Evolutionary conservation across 164 flowering plant species (phyloP).

Genomic region (Nelumbo lutea): DNA sequence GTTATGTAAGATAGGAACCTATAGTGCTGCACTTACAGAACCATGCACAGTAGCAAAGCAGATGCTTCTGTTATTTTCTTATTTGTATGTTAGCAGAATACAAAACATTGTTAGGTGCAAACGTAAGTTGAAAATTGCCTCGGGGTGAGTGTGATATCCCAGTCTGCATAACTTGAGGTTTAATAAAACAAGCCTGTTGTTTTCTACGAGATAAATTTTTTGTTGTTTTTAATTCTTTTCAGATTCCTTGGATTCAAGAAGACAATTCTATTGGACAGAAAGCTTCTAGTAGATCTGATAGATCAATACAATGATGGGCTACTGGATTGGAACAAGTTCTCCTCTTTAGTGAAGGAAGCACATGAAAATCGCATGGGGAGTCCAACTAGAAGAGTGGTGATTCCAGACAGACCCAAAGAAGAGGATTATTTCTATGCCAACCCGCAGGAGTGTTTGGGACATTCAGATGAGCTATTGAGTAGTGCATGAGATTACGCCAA

Average conservation of each 20-base stretch:
- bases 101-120: too few species aligned
- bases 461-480: constrained; percentile 28
- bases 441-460: constrained; percentile 73
- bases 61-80: too few species aligned
- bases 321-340: constrained; percentile 67
- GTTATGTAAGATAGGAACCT: too few species aligned
- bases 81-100: too few species aligned
- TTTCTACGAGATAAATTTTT: background rate
- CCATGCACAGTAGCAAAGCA: too few species aligned
- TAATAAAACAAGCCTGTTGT: too few species aligned
- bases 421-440: constrained; percentile 87
- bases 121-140: too few species aligned
- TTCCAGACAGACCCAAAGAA: constrained; percentile 81
- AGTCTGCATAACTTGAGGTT: too few species aligned
- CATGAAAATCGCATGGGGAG: constrained; percentile 71
- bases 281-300: constrained; percentile 61
- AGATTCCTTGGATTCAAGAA: constrained; percentile 78
- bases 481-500: constrained; percentile 25
- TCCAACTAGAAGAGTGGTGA: constrained; percentile 52
- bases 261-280: constrained; percentile 68
- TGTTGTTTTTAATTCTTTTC: constrained; percentile 11
- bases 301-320: constrained; percentile 56
- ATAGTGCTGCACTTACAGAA: too few species aligned
- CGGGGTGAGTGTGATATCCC: too few species aligned
- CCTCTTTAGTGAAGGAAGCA: constrained; percentile 52